These are phyloP conservation scores for Fusarium subtropicale DNA, from an alignment of 2,329 filamentous ascomycete species.

Conservation along the genomic window DNA sequence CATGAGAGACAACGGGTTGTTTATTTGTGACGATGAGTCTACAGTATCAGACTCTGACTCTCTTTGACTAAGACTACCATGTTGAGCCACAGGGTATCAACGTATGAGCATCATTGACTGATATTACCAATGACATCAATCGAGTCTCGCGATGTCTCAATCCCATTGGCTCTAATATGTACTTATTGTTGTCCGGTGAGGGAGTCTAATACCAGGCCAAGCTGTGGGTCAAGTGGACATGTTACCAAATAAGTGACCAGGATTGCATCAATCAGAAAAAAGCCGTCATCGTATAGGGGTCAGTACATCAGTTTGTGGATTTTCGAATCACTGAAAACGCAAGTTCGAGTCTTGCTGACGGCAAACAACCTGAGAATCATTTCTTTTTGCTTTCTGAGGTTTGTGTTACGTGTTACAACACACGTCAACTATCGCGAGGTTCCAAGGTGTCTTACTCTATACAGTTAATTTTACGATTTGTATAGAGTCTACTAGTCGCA, in stretches of 20 bases:
- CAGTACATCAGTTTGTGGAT: conserved; percentile 33
- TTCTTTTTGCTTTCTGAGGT: not conserved
- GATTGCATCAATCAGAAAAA: not conserved
- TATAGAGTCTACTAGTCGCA: no score
- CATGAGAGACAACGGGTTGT: no score
- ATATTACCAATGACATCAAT: not conserved
- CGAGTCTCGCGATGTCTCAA: not conserved
- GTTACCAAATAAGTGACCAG: not conserved
- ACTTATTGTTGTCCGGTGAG: not conserved
- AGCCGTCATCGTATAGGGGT: conserved; percentile 34
- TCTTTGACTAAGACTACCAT: no score
- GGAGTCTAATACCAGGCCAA: not conserved
- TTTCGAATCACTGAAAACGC: conserved; percentile 28
- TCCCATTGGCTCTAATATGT: not conserved
- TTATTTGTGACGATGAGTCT: no score
- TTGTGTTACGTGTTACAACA: no score
- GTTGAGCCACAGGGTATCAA: not conserved
- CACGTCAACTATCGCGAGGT: not conserved
- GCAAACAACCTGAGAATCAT: conserved; percentile 1
- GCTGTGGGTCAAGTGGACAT: not conserved
- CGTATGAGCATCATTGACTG: not conserved
- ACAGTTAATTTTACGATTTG: not conserved
- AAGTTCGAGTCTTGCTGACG: conserved; percentile 35
- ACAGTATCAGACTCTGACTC: no score
- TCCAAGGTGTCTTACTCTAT: not conserved